A percentile compares a stretch with the other conserved stretches of the same genome.
phyloP scores from a whole-genome alignment of 768 basidiomycete genomes.

The Phanerochaete sordida region DNA sequence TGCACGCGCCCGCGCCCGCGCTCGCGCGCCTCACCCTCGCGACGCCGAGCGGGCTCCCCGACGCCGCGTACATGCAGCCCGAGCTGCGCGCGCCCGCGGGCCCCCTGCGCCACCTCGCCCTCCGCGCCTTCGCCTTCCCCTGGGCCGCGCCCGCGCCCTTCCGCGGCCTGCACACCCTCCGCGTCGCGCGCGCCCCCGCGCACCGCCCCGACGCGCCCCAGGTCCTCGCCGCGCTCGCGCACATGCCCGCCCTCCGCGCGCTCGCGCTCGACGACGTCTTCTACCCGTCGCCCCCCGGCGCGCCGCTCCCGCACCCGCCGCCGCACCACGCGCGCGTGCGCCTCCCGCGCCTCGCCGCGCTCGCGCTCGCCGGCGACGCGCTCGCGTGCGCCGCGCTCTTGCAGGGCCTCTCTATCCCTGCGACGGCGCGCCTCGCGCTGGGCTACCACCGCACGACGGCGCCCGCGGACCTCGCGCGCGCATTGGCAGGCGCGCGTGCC shows the following conservation, averaged over 20 bases:
- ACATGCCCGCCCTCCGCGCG: neutral
- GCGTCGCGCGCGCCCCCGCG: neutral
- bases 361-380: constrained; percentile 2
- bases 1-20: neutral
- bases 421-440: neutral
- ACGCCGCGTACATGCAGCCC: neutral
- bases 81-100: neutral
- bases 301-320: neutral
- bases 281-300: neutral
- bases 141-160: constrained; percentile 4
- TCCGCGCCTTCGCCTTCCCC: constrained; percentile 5
- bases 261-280: constrained; percentile 5
- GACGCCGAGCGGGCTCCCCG: constrained; percentile 2
- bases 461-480: neutral
- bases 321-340: no score
- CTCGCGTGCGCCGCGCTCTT: constrained; percentile 3
- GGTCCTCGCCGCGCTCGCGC: neutral
- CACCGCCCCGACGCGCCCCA: neutral
- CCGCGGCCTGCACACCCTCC: no score
- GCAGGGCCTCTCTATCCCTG: neutral
- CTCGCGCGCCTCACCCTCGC: neutral
- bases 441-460: neutral
- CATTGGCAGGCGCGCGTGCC: neutral
- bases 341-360: neutral
- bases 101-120: neutral